phyloP scores from a whole-genome alignment of 768 basidiomycete species.

The Suillus luteus region DNA sequence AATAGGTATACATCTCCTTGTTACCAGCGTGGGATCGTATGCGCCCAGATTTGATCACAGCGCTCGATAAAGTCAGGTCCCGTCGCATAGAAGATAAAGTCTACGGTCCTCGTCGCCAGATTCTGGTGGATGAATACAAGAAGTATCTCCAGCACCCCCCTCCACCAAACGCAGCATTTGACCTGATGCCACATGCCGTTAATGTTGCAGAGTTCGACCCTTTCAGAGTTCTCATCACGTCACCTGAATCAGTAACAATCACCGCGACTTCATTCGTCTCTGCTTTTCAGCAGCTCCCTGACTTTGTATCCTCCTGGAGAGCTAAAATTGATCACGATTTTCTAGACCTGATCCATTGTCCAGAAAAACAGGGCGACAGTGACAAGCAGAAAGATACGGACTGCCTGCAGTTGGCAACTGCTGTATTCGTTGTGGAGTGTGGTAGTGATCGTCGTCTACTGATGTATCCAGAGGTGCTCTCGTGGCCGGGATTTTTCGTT shows the following conservation, averaged over 20 bases:
- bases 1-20: background rate
- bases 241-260: constrained; percentile 4
- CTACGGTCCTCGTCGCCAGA: constrained; percentile 4
- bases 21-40: constrained; percentile 8
- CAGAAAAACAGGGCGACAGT: background rate
- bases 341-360: background rate
- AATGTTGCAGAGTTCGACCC: constrained; percentile 7
- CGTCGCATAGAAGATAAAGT: background rate
- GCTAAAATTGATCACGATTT: constrained; percentile 5
- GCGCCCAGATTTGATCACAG: background rate
- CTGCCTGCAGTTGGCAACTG: constrained; percentile 3
- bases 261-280: constrained; percentile 2
- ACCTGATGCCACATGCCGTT: constrained; percentile 5
- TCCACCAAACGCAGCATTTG: background rate
- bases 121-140: background rate
- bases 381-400: background rate
- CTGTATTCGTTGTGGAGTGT: background rate
- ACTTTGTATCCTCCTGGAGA: constrained; percentile 9
- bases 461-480: constrained; percentile 7
- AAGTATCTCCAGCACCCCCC: constrained; percentile 3
- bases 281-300: constrained; percentile 9
- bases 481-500: constrained; percentile 2
- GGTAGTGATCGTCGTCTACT: background rate
- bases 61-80: background rate
- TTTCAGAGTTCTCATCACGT: constrained; percentile 5